Conservation (phyloP, 805 yeast species). For the Diddensiella santjacobensis region DNA sequence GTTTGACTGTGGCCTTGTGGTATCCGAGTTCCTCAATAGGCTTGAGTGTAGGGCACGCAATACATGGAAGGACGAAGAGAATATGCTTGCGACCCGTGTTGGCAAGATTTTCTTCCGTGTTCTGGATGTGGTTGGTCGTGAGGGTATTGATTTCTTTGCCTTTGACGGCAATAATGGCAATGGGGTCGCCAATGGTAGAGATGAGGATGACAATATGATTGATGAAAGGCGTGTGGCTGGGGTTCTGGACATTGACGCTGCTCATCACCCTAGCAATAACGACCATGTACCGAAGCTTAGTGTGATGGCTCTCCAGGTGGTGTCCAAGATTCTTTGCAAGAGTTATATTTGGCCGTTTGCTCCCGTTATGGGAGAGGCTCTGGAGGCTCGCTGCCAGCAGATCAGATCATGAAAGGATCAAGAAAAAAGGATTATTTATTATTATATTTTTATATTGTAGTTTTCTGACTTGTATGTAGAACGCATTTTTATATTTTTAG, state of each 20-base stretch:
- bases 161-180: slow-evolving; percentile 2
- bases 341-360: slow-evolving; percentile 28
- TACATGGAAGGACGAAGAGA: slow-evolving; percentile 23
- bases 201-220: neutral
- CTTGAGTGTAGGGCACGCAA: slow-evolving; percentile 19
- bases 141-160: slow-evolving; percentile 14
- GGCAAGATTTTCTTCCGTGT: slow-evolving; percentile 25
- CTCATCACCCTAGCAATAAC: slow-evolving; percentile 11
- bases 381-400: slow-evolving; percentile 20
- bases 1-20: slow-evolving; percentile 36
- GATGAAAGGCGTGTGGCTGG: slow-evolving; percentile 7
- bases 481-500: no score
- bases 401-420: slow-evolving; percentile 5
- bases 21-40: slow-evolving; percentile 32
- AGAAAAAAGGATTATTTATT: neutral
- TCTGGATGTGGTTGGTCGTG: slow-evolving; percentile 24
- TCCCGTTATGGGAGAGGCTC: slow-evolving; percentile 25
- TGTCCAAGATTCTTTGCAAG: slow-evolving; percentile 21
- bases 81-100: slow-evolving; percentile 19
- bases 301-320: slow-evolving; percentile 20
- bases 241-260: slow-evolving; percentile 11
- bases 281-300: slow-evolving; percentile 16
- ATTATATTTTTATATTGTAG: neutral
- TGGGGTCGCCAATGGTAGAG: neutral
- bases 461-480: no score